Evolutionary conservation across 2,329 filamentous ascomycete species (phyloP).

Genomic region (Exophiala sideris): DNA sequence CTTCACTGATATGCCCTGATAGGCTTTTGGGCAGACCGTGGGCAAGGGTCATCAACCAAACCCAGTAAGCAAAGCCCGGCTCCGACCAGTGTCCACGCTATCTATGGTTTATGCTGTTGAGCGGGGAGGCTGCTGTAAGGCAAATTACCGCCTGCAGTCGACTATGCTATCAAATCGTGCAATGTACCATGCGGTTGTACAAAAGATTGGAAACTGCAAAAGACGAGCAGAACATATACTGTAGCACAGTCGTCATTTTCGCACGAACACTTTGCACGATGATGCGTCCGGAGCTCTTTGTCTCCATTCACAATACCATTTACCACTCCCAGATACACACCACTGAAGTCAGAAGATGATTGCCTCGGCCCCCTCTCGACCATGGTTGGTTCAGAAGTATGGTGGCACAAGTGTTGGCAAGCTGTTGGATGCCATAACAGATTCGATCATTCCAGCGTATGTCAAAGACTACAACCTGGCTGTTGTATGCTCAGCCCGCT

Average conservation of each 20-base stretch:
- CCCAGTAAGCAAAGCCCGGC: background rate
- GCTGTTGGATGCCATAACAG: slow-evolving; percentile 5
- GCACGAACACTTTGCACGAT: background rate
- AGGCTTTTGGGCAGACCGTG: background rate
- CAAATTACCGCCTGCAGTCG: background rate
- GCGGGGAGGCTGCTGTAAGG: background rate
- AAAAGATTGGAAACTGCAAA: background rate
- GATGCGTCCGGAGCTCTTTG: background rate
- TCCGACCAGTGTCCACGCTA: background rate
- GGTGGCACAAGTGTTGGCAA: slow-evolving; percentile 12
- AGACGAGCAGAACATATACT: background rate
- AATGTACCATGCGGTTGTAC: background rate
- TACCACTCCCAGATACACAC: background rate
- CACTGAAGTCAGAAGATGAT: background rate
- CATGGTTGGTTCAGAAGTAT: slow-evolving; percentile 9
- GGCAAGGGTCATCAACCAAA: background rate
- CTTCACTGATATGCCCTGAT: background rate
- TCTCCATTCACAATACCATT: background rate
- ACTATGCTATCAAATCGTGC: background rate
- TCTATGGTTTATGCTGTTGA: background rate
- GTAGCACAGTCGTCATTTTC: background rate
- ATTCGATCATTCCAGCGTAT: slow-evolving; percentile 4
- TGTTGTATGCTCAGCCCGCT: slow-evolving; percentile 7
- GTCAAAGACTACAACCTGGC: background rate
- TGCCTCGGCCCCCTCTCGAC: background rate